A percentile compares a stretch with the other conserved stretches of the same genome.
These are phyloP conservation scores for Rubus idaeus DNA, from an alignment of 306 rosid species.

Conservation along the genomic window DNA sequence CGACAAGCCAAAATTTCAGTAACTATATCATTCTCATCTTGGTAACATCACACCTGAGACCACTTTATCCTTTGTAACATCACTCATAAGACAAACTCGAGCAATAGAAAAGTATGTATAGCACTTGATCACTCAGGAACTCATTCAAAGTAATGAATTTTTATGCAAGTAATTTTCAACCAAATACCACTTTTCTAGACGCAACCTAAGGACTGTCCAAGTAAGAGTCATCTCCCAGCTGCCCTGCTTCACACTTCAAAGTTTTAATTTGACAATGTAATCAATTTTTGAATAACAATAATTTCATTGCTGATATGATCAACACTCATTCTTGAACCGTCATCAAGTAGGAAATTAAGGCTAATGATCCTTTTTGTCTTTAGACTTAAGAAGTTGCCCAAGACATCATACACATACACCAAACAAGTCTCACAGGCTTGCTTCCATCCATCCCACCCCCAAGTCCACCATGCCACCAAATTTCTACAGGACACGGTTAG, in stretches of 20 bases:
- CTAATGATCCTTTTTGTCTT: neutral
- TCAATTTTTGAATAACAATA: neutral
- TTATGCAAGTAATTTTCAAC: neutral
- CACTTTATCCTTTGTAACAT: neutral
- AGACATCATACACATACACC: neutral
- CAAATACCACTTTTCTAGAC: neutral
- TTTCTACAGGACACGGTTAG: neutral
- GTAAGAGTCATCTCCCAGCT: neutral
- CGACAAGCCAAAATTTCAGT: neutral
- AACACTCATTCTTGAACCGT: neutral
- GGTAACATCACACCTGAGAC: no score
- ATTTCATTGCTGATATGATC: neutral
- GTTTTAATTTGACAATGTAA: neutral
- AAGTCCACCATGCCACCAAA: slow-evolving; percentile 27
- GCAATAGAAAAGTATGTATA: neutral
- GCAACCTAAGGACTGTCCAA: neutral
- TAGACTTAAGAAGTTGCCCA: neutral
- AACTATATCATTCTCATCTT: no score
- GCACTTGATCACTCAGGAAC: neutral
- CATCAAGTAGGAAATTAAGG: neutral
- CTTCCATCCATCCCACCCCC: slow-evolving; percentile 14
- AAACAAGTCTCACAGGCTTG: neutral
- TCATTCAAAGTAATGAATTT: neutral
- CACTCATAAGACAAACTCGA: neutral
- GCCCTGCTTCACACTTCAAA: neutral